phyloP scores from a whole-genome alignment of 371 early-diverging fungal species.

The Batrachochytrium dendrobatidis region DNA sequence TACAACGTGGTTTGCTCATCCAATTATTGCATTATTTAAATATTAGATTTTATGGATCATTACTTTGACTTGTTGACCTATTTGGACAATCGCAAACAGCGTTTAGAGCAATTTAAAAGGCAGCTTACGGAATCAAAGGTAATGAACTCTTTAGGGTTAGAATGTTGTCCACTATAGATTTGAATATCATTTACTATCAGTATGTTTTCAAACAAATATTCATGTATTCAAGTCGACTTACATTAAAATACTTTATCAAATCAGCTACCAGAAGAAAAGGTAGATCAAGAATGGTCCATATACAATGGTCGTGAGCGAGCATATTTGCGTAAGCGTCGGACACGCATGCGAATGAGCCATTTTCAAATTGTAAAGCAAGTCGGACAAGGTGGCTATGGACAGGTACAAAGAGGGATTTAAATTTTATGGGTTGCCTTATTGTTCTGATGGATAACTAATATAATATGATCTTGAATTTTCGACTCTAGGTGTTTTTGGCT shows the following conservation, averaged over 20 bases:
- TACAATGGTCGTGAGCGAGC: slow-evolving; percentile 48
- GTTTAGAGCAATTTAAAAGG: slow-evolving; percentile 50
- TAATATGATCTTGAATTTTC: slow-evolving; percentile 1
- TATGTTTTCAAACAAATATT: no score
- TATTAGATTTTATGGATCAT: slow-evolving; percentile 62
- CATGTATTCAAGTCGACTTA: no score
- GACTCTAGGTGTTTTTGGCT: slow-evolving; percentile 48
- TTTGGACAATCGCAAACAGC: slow-evolving; percentile 51
- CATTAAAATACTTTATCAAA: no score
- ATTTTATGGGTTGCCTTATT: slow-evolving; percentile 1
- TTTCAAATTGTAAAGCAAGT: slow-evolving; percentile 70
- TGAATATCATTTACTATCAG: no score
- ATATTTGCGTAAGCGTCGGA: slow-evolving; percentile 55
- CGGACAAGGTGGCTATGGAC: slow-evolving; percentile 82
- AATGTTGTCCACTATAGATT: slow-evolving; percentile 5
- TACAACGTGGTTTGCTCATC: not conserved
- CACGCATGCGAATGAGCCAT: slow-evolving; percentile 50
- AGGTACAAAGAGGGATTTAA: slow-evolving; percentile 30
- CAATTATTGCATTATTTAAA: no score
- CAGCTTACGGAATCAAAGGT: slow-evolving; percentile 19
- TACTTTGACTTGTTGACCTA: slow-evolving; percentile 69
- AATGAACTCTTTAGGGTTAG: not conserved
- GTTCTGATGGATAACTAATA: not conserved
- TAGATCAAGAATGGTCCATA: slow-evolving; percentile 43
- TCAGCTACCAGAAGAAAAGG: slow-evolving; percentile 32